A percentile compares a stretch with the other conserved stretches of the same genome.
phyloP scores from a whole-genome alignment of 192 early-diverging fungal genomes.

The Pecoramyces ruminantium region DNA sequence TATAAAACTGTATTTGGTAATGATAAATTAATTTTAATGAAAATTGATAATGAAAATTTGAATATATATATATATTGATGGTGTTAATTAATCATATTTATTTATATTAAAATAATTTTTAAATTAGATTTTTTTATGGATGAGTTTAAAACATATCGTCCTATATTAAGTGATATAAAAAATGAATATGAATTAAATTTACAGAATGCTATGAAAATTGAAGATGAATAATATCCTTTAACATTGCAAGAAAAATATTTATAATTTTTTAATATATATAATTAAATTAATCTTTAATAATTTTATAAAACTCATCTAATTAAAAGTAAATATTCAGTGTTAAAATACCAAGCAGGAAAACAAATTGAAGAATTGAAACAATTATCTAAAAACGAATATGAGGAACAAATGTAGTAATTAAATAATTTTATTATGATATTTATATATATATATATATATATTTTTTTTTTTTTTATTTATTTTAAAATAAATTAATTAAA shows the following conservation, averaged over 20 bases:
- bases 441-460: too few relatives aligned
- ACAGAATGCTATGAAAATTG: neutral
- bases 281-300: too few relatives aligned
- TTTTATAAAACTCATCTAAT: neutral
- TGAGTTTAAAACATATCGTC: slow-evolving; percentile 35
- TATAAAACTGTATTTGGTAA: neutral
- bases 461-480: too few relatives aligned
- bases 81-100: too few relatives aligned
- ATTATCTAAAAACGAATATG: neutral
- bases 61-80: too few relatives aligned
- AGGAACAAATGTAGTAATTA: neutral
- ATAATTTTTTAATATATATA: too few relatives aligned
- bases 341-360: neutral
- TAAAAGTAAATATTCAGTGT: neutral
- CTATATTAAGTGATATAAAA: slow-evolving; percentile 31
- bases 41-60: too few relatives aligned
- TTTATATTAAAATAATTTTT: too few relatives aligned
- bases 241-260: too few relatives aligned
- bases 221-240: neutral
- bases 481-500: too few relatives aligned
- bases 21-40: too few relatives aligned
- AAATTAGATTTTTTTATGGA: slow-evolving; percentile 33
- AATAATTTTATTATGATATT: too few relatives aligned
- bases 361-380: neutral
- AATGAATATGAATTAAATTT: slow-evolving; percentile 25